Evolutionary conservation across 1,284 basidiomycete species (phyloP).

Genomic region (Marasmius tenuissimus): DNA sequence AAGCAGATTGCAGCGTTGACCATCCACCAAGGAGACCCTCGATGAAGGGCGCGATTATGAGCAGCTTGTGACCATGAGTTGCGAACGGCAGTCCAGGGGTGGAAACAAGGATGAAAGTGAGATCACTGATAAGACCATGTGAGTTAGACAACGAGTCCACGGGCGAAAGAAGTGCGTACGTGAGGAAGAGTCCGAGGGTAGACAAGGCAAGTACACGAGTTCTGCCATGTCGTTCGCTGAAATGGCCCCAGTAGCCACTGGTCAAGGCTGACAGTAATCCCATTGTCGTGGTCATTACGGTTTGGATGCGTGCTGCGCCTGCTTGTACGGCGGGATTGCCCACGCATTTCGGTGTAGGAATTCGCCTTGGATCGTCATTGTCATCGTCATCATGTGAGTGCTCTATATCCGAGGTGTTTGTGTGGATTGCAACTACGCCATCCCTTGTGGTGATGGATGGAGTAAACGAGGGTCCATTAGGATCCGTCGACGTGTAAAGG

Average conservation of each 20-base stretch:
- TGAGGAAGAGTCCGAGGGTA: slow-evolving; percentile 72
- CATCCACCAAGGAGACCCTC: slow-evolving; percentile 90
- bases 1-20: slow-evolving; percentile 75
- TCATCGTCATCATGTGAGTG: slow-evolving; percentile 14
- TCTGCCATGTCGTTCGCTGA: slow-evolving; percentile 78
- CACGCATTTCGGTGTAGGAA: slow-evolving; percentile 54
- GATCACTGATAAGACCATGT: slow-evolving; percentile 50
- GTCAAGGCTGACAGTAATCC: slow-evolving; percentile 83
- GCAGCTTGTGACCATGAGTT: slow-evolving; percentile 66
- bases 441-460: slow-evolving; percentile 2
- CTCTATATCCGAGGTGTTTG: slow-evolving; percentile 15
- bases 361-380: slow-evolving; percentile 43
- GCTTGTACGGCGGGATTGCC: slow-evolving; percentile 66
- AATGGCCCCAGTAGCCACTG: slow-evolving; percentile 87
- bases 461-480: slow-evolving; percentile 27
- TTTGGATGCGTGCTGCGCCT: slow-evolving; percentile 67
- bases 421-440: slow-evolving; percentile 14
- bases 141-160: slow-evolving; percentile 12
- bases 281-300: slow-evolving; percentile 72
- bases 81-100: slow-evolving; percentile 65
- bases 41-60: slow-evolving; percentile 79
- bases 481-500: slow-evolving; percentile 33
- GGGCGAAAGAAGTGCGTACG: slow-evolving; percentile 45
- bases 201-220: slow-evolving; percentile 72
- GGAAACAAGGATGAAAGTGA: slow-evolving; percentile 78